Percentiles rank a stretch among this genome's conserved stretches.
These are phyloP conservation scores for Phytophthora citrophthora DNA, from an alignment of 352 stramenopile species.

Conservation along the genomic window DNA sequence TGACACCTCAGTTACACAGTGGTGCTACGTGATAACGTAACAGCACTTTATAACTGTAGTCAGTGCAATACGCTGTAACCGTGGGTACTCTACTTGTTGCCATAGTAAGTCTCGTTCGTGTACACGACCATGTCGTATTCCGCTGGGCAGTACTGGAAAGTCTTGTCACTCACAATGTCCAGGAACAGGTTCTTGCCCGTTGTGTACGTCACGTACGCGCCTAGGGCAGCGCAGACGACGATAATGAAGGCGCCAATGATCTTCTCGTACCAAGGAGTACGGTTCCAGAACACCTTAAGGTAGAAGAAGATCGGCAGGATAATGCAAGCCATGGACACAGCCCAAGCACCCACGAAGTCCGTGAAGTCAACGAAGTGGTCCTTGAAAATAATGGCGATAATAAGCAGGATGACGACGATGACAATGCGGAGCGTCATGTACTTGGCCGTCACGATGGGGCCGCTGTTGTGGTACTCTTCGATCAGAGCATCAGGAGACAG, in stretches of 20 bases:
- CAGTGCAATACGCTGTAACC: slow-evolving; percentile 7
- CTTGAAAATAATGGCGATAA: slow-evolving; percentile 63
- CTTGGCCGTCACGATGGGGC: slow-evolving; percentile 44
- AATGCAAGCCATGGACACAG: slow-evolving; percentile 66
- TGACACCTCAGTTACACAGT: not conserved
- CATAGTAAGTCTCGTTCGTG: slow-evolving; percentile 61
- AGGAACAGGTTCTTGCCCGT: slow-evolving; percentile 53
- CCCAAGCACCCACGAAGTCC: slow-evolving; percentile 73
- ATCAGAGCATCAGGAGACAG: slow-evolving; percentile 38
- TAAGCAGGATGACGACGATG: slow-evolving; percentile 52
- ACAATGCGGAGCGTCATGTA: slow-evolving; percentile 47
- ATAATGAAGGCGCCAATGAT: slow-evolving; percentile 41
- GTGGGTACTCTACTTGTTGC: slow-evolving; percentile 30
- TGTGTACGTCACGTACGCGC: slow-evolving; percentile 52
- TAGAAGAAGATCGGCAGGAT: slow-evolving; percentile 78
- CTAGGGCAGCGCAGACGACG: slow-evolving; percentile 39
- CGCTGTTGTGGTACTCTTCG: slow-evolving; percentile 49
- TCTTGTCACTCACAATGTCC: slow-evolving; percentile 37
- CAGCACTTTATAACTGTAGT: slow-evolving; percentile 17
- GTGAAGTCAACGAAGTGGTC: slow-evolving; percentile 73
- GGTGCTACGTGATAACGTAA: slow-evolving; percentile 19
- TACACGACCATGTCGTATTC: slow-evolving; percentile 57
- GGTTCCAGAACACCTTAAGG: slow-evolving; percentile 67
- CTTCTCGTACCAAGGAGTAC: slow-evolving; percentile 58
- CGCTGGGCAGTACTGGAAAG: slow-evolving; percentile 66